Evolutionary conservation across 1,139 yeast species (phyloP).

Genomic region (Debaryomyces singareniensis): DNA sequence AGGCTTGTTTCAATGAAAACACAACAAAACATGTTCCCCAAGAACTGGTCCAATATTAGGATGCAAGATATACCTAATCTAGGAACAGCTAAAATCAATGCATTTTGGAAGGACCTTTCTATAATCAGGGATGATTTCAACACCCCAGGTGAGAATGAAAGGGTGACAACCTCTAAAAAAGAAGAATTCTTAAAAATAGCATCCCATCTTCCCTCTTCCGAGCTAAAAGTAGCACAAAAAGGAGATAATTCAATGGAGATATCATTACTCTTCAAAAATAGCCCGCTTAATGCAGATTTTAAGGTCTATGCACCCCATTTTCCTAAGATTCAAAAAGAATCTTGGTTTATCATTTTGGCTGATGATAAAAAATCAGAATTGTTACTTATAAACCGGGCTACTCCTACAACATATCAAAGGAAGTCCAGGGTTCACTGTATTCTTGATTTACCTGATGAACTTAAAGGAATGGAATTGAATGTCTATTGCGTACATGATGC

Average conservation of each 20-base stretch:
- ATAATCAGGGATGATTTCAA: not conserved
- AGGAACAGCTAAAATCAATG: conserved; percentile 24
- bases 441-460: conserved; percentile 44
- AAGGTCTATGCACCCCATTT: conserved; percentile 72
- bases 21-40: conserved; percentile 4
- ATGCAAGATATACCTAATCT: conserved; percentile 13
- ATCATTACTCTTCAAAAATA: conserved; percentile 46
- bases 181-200: conserved; percentile 37
- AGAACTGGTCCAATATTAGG: conserved; percentile 4
- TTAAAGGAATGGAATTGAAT: conserved; percentile 38
- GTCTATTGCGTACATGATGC: conserved; percentile 63
- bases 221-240: conserved; percentile 26
- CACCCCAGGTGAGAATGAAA: not conserved
- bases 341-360: conserved; percentile 78
- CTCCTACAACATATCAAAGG: conserved; percentile 46
- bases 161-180: too few species aligned
- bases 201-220: conserved; percentile 45
- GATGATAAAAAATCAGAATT: conserved; percentile 43
- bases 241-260: conserved; percentile 32
- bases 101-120: conserved; percentile 13
- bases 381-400: conserved; percentile 58
- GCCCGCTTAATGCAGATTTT: conserved; percentile 52
- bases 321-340: conserved; percentile 88
- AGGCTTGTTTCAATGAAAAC: conserved; percentile 11
- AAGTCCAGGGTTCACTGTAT: conserved; percentile 37